A percentile compares a stretch with the other conserved stretches of the same genome.
Conservation (phyloP, 345 rosid species). For the Corymbia maculata region DNA sequence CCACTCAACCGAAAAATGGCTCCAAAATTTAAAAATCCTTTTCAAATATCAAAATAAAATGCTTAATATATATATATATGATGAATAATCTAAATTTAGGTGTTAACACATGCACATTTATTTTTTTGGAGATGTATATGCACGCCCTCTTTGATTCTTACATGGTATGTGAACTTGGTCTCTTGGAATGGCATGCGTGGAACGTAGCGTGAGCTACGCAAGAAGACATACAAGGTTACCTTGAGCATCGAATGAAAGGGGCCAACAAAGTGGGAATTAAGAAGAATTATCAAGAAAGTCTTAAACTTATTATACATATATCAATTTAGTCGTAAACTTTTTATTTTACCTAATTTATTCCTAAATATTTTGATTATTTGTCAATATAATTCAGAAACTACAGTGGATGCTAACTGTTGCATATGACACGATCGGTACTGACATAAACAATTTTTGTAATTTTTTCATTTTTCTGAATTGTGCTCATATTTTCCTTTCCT, state of each 20-base stretch:
- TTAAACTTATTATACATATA: fast-evolving
- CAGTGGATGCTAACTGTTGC: fast-evolving
- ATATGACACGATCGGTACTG: fast-evolving
- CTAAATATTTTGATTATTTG: fast-evolving
- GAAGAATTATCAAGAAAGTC: neutral
- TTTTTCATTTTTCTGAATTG: fast-evolving
- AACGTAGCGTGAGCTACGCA: neutral
- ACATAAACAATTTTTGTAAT: too few species aligned
- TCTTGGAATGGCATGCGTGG: neutral
- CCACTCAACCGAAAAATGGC: too few species aligned
- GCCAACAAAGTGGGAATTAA: neutral
- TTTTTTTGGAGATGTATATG: neutral
- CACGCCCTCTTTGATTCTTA: neutral
- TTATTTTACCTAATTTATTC: fast-evolving
- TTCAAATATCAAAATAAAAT: too few species aligned
- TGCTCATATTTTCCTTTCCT: fast-evolving
- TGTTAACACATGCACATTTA: neutral
- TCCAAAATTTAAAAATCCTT: too few species aligned
- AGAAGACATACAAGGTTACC: neutral
- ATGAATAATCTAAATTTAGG: too few species aligned
- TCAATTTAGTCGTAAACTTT: fast-evolving
- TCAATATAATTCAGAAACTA: fast-evolving
- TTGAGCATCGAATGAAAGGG: neutral
- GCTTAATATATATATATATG: too few species aligned
- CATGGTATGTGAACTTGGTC: neutral